A percentile compares a stretch with the other conserved stretches of the same genome.
These are phyloP conservation scores for Globisporangium yorkense DNA, from an alignment of 352 stramenopile genomes.

Conservation along the genomic window DNA sequence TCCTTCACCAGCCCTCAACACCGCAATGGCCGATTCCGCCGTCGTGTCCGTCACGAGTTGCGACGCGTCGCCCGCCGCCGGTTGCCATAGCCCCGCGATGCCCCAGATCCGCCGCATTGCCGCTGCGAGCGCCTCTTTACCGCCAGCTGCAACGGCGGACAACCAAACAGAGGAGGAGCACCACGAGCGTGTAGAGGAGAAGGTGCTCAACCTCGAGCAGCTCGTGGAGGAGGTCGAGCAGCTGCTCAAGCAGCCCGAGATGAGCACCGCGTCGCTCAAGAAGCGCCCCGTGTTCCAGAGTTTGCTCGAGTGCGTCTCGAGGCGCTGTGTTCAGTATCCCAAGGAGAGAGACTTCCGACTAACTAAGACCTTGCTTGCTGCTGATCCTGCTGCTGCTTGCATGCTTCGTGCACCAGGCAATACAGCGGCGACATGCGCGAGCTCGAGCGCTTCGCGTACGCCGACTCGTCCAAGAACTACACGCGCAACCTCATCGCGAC, in stretches of 20 bases:
- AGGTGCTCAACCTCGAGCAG: slow-evolving; percentile 24
- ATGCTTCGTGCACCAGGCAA: slow-evolving; percentile 10
- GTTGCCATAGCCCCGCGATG: slow-evolving; percentile 2
- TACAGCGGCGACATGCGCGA: slow-evolving; percentile 42
- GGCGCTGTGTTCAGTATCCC: neutral
- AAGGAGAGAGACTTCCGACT: neutral
- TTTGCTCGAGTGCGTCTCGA: slow-evolving; percentile 31
- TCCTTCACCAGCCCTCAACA: neutral
- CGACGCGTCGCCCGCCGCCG: neutral
- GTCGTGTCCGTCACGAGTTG: slow-evolving; percentile 10
- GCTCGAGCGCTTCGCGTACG: slow-evolving; percentile 58
- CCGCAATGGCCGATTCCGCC: slow-evolving; percentile 3
- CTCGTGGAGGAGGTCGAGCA: slow-evolving; percentile 40
- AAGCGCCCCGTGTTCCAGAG: slow-evolving; percentile 31
- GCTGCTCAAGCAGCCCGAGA: slow-evolving; percentile 25
- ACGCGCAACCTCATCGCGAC: slow-evolving; percentile 89
- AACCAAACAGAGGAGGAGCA: slow-evolving; percentile 5
- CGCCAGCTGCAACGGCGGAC: neutral
- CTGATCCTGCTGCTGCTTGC: neutral
- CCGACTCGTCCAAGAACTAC: slow-evolving; percentile 77
- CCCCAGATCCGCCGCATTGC: slow-evolving; percentile 14
- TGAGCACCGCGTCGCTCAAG: slow-evolving; percentile 23
- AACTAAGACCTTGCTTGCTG: neutral
- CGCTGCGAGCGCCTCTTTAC: neutral
- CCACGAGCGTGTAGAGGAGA: neutral